Conservation (phyloP, 495 filamentous ascomycete species). For the Penicillium pulvis region DNA sequence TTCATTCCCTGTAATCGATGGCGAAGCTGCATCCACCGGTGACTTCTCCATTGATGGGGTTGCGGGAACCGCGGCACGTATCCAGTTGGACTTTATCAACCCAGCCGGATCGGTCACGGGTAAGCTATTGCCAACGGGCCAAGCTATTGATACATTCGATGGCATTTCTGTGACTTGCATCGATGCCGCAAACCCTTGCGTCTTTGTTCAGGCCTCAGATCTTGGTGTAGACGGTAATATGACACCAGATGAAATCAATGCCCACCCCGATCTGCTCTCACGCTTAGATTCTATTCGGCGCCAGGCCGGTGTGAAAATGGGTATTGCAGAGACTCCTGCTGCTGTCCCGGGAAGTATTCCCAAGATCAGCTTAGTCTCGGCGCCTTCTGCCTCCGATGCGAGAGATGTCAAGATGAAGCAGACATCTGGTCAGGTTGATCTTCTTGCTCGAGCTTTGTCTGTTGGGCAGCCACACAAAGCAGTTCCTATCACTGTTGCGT, state of each 20-base stretch:
- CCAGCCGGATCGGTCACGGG: slow-evolving; percentile 72
- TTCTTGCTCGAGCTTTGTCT: slow-evolving; percentile 49
- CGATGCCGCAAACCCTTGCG: slow-evolving; percentile 68
- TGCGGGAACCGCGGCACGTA: slow-evolving; percentile 54
- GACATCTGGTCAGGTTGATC: slow-evolving; percentile 34
- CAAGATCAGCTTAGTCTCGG: slow-evolving; percentile 65
- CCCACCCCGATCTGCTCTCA: slow-evolving; percentile 45
- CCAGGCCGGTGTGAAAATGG: slow-evolving; percentile 64
- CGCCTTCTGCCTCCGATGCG: slow-evolving; percentile 23
- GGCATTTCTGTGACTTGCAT: slow-evolving; percentile 57
- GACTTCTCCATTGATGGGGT: slow-evolving; percentile 70
- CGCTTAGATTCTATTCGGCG: slow-evolving; percentile 63
- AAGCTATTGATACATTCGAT: slow-evolving; percentile 53
- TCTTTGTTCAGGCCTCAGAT: slow-evolving; percentile 60
- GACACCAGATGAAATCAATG: slow-evolving; percentile 54
- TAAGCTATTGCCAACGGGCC: slow-evolving; percentile 64
- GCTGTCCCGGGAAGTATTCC: slow-evolving; percentile 60
- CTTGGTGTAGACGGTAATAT: slow-evolving; percentile 52
- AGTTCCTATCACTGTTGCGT: slow-evolving; percentile 60
- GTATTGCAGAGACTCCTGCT: slow-evolving; percentile 46
- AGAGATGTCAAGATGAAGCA: slow-evolving; percentile 22
- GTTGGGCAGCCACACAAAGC: slow-evolving; percentile 66
- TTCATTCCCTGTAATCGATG: slow-evolving; percentile 50
- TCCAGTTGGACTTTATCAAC: slow-evolving; percentile 64
- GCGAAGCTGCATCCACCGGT: slow-evolving; percentile 52